Conservation (phyloP, 352 stramenopile species). For the Phytophthora citrophthora region DNA sequence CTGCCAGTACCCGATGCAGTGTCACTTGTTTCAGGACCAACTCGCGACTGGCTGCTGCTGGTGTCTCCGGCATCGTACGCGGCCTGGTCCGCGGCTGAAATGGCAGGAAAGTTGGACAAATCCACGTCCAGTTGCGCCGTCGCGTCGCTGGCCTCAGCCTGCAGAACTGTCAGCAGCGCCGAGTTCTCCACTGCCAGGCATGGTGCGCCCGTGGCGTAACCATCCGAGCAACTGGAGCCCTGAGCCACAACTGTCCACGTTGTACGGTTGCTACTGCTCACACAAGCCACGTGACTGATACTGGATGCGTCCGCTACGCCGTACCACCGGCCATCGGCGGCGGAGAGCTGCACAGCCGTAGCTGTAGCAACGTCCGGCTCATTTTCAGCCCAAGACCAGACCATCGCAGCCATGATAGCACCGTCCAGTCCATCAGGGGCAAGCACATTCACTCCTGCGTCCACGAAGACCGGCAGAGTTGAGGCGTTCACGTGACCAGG, state of each 20-base stretch:
- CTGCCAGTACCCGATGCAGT: slow-evolving; percentile 2
- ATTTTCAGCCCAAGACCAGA: slow-evolving; percentile 69
- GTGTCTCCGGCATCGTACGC: slow-evolving; percentile 42
- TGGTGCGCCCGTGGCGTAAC: slow-evolving; percentile 41
- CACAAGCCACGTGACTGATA: slow-evolving; percentile 64
- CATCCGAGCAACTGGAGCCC: slow-evolving; percentile 48
- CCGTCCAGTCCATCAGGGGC: slow-evolving; percentile 67
- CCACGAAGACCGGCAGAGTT: slow-evolving; percentile 54
- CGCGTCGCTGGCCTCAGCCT: slow-evolving; percentile 29
- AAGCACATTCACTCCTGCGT: slow-evolving; percentile 66
- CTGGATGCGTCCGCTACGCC: slow-evolving; percentile 43
- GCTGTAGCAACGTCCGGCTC: slow-evolving; percentile 48
- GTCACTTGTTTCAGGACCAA: slow-evolving; percentile 1
- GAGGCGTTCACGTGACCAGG: slow-evolving; percentile 38
- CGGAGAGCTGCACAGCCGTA: slow-evolving; percentile 49
- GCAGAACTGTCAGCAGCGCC: slow-evolving; percentile 43
- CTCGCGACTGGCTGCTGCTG: slow-evolving; percentile 29
- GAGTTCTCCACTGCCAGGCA: slow-evolving; percentile 58
- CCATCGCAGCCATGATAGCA: slow-evolving; percentile 49
- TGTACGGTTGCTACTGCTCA: slow-evolving; percentile 51
- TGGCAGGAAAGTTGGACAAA: slow-evolving; percentile 48
- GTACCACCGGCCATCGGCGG: slow-evolving; percentile 62
- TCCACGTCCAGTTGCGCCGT: slow-evolving; percentile 61
- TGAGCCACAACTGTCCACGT: slow-evolving; percentile 56
- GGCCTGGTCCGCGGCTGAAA: slow-evolving; percentile 50